Evolutionary conservation across 129 eudicot species (phyloP).

Genomic region (Artemisia tridentata): DNA sequence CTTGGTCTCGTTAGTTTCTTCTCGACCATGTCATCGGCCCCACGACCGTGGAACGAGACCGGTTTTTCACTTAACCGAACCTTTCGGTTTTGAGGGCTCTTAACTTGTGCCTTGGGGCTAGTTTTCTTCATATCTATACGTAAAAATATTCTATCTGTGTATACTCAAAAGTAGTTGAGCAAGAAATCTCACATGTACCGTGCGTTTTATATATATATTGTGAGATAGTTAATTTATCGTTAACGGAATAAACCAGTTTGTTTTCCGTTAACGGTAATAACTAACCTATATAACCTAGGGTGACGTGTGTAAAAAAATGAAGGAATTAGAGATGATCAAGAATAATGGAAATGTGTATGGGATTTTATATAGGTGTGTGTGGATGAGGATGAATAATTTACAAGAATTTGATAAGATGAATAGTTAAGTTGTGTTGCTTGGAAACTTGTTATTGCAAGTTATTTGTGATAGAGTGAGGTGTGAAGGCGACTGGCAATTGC

Average conservation of each 20-base stretch:
- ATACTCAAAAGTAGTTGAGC: background rate
- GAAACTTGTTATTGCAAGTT: constrained; percentile 25
- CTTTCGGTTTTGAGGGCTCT: constrained; percentile 34
- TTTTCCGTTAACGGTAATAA: no score
- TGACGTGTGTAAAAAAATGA: no score
- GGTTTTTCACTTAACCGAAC: constrained; percentile 51
- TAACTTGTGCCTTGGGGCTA: constrained; percentile 38
- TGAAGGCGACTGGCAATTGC: constrained; percentile 9
- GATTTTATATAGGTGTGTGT: constrained; percentile 13
- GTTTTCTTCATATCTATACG: constrained; percentile 36
- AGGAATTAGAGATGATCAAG: background rate
- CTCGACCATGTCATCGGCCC: constrained; percentile 35
- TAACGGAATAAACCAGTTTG: no score
- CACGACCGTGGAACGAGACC: constrained; percentile 63
- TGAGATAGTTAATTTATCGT: no score
- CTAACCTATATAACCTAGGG: no score
- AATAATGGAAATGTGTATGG: background rate
- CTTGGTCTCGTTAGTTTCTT: constrained; percentile 55
- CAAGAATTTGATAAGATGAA: background rate
- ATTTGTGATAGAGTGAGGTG: background rate
- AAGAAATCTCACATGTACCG: no score
- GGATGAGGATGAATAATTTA: constrained; percentile 18
- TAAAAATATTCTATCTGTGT: background rate
- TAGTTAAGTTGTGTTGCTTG: constrained; percentile 1
- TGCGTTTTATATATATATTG: no score